Conservation (phyloP, 306 rosid species). For the Rubus parviflorus region DNA sequence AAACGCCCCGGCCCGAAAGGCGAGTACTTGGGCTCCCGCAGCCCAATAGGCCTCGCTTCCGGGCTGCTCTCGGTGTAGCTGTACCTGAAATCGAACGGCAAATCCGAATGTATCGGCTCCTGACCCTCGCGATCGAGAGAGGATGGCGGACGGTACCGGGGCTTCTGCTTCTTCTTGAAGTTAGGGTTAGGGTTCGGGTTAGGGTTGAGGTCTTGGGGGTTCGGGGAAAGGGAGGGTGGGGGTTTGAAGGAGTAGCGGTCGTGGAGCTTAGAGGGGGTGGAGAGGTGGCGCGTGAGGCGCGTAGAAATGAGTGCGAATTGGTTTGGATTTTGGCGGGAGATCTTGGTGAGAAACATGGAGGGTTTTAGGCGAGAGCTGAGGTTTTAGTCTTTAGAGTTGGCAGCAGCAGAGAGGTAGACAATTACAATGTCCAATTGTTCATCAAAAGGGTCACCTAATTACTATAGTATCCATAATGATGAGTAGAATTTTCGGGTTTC, state of each 20-base stretch:
- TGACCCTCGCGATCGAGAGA: conserved; percentile 61
- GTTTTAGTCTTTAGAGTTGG: neutral
- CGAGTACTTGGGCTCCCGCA: conserved; percentile 84
- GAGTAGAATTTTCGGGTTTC: too few species aligned
- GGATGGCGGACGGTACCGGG: conserved; percentile 65
- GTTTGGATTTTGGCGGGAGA: conserved; percentile 55
- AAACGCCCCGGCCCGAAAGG: conserved; percentile 85
- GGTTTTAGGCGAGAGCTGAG: neutral
- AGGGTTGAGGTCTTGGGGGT: conserved; percentile 27
- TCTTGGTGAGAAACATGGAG: conserved; percentile 48
- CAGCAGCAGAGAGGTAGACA: neutral
- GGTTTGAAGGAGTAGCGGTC: conserved; percentile 61
- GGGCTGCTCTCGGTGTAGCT: conserved; percentile 85
- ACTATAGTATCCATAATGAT: too few species aligned
- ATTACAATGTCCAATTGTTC: too few species aligned
- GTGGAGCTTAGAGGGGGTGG: conserved; percentile 59
- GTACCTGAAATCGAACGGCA: conserved; percentile 83
- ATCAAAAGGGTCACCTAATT: too few species aligned
- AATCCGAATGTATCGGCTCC: conserved; percentile 51
- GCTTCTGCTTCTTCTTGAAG: conserved; percentile 47
- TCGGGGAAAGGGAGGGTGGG: conserved; percentile 52
- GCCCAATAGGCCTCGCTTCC: conserved; percentile 73
- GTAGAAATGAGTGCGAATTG: conserved; percentile 19
- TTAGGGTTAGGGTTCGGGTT: conserved; percentile 29
- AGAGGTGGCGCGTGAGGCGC: conserved; percentile 58